phyloP scores from a whole-genome alignment of 352 stramenopile genomes.

The Pythium sp. region DNA sequence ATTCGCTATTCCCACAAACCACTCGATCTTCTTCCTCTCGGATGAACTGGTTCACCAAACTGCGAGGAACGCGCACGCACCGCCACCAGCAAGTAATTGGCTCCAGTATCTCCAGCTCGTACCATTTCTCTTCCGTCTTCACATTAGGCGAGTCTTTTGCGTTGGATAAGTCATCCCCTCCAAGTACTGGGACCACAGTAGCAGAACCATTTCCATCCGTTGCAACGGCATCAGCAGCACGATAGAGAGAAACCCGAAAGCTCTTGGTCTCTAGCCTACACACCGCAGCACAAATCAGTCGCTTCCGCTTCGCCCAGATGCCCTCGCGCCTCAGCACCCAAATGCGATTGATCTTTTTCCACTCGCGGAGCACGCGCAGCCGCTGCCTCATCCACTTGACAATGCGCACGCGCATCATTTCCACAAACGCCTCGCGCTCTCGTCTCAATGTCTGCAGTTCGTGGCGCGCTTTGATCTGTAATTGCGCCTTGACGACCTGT shows the following conservation, averaged over 20 bases:
- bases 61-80: background rate
- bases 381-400: conserved; percentile 48
- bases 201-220: background rate
- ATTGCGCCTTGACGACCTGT: conserved; percentile 16
- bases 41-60: background rate
- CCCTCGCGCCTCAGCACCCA: conserved; percentile 40
- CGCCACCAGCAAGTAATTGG: conserved; percentile 10
- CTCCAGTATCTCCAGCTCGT: conserved; percentile 18
- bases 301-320: conserved; percentile 42
- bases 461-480: conserved; percentile 31
- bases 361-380: conserved; percentile 37
- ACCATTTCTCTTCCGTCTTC: conserved; percentile 13
- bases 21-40: background rate
- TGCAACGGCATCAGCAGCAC: background rate
- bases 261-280: conserved; percentile 31
- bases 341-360: conserved; percentile 45
- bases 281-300: conserved; percentile 26
- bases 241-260: conserved; percentile 42
- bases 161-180: no score
- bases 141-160: background rate
- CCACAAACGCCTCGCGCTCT: conserved; percentile 28
- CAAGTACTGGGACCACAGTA: background rate
- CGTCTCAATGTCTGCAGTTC: conserved; percentile 35
- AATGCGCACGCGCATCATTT: conserved; percentile 44
- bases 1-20: background rate